Evolutionary conservation across 331 rosid genomes (phyloP), one percentile per base, ranked within the genome.

Genomic region (Arachis monticola): DNA sequence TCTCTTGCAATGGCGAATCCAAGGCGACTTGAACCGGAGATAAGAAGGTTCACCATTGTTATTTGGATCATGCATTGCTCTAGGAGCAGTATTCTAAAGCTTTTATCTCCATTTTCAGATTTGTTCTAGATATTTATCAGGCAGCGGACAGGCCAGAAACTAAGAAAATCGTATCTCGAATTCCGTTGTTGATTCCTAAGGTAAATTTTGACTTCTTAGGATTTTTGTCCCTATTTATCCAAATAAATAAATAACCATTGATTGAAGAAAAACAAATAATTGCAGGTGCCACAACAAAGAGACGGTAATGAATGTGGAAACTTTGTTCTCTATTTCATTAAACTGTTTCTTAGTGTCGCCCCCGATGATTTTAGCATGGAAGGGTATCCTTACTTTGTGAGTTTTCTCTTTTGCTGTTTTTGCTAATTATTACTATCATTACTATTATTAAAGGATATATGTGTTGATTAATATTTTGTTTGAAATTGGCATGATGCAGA

Each of bases 271-370:
- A 50, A 13, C 47, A 30, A 48, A 75, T 30, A 12, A 40, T 7
- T 82, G 78, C 72, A 92, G 97, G 97, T 92, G 30, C 97, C 97
- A 17, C 96, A 88, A 58, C 96, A 92, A 84, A 83, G 86, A 75
- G 85, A 88, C 77, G 90, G 78, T 35, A 80, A 78, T 46, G 97
- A 88, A 70, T 92, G 97, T 27, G 97, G 96, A 55, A 83, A 75
- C 70, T 89, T 86, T 41, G 91, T 85, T 80, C 91, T 89, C 70
- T 86, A 85, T 88, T 92, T 83, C 84, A 86, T 88, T 74, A 79
- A 83, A 38, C 77, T 83, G 87, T 92, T 89, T 80, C 48, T 89
- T 81, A 60, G 83, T 32, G 57, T 51, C 44, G 96, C 93, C 5
- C 97, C 96, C 1, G 84, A 85, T 56, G 75, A 85, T 64, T 89